Evolutionary conservation across 257 asterid species (phyloP).

Genomic region (Solanum tacnaense): DNA sequence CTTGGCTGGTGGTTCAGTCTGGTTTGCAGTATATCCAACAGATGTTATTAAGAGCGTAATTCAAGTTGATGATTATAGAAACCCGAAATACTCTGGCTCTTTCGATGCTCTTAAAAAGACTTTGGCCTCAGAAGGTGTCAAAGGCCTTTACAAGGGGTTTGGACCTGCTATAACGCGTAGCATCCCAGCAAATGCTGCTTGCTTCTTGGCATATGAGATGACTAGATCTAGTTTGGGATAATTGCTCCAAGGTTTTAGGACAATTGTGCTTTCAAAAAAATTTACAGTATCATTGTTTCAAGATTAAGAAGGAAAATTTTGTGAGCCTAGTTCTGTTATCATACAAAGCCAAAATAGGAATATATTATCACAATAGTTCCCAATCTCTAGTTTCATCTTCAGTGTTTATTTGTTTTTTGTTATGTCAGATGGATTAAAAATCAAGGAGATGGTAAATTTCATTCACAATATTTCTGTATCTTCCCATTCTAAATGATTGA

Average conservation of each 20-base stretch:
- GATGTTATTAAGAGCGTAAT: conserved; percentile 75
- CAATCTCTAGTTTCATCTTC: background rate
- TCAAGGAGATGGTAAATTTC: background rate
- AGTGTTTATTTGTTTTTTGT: background rate
- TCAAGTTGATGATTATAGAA: conserved; percentile 70
- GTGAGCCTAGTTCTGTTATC: background rate
- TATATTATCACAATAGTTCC: background rate
- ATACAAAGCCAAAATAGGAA: background rate
- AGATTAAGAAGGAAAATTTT: background rate
- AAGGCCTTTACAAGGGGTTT: conserved; percentile 80
- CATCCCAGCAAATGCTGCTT: conserved; percentile 81
- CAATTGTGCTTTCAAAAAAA: background rate
- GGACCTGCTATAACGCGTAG: conserved; percentile 90
- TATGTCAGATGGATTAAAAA: background rate
- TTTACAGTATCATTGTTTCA: background rate
- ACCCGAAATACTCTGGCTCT: conserved; percentile 60
- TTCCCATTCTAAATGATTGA: background rate
- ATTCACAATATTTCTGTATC: background rate
- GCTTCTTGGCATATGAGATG: conserved; percentile 81
- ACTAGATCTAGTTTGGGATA: conserved; percentile 66
- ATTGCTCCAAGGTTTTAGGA: conserved; percentile 5
- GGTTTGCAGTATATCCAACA: conserved; percentile 63
- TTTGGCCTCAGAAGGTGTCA: conserved; percentile 56
- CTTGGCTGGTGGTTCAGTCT: conserved; percentile 67
- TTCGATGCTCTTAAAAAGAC: conserved; percentile 60